Evolutionary conservation across 1,284 basidiomycete genomes (phyloP).

Genomic region (Anthracocystis panici-leucophaei): DNA sequence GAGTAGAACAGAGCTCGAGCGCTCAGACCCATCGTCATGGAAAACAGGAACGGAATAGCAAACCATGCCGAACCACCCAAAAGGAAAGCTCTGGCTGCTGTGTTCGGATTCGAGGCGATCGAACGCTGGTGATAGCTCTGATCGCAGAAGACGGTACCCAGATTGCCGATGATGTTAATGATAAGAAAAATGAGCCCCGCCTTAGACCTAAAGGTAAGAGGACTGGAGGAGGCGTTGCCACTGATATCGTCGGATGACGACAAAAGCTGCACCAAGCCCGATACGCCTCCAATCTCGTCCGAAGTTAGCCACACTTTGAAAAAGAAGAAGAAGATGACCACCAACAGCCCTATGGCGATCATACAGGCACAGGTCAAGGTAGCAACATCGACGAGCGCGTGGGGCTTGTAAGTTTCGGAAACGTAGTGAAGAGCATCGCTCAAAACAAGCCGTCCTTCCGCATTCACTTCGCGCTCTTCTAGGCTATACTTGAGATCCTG

Average conservation of each 20-base stretch:
- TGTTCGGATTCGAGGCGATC: constrained; percentile 83
- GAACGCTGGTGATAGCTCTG: constrained; percentile 79
- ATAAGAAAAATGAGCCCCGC: constrained; percentile 90
- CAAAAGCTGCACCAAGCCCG: constrained; percentile 72
- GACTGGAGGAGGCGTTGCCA: constrained; percentile 76
- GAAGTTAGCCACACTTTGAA: constrained; percentile 80
- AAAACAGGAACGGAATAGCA: constrained; percentile 76
- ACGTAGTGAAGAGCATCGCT: constrained; percentile 86
- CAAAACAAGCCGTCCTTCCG: constrained; percentile 82
- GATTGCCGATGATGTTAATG: constrained; percentile 76
- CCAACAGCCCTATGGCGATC: constrained; percentile 63
- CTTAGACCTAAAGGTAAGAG: constrained; percentile 84
- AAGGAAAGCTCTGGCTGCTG: constrained; percentile 88
- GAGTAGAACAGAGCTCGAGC: constrained; percentile 72
- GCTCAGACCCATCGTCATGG: constrained; percentile 75
- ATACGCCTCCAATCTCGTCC: constrained; percentile 56
- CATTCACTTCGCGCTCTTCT: too few relatives aligned
- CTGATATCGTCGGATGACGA: constrained; percentile 72
- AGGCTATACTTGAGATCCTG: too few relatives aligned
- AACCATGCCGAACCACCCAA: constrained; percentile 85
- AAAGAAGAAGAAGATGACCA: constrained; percentile 72
- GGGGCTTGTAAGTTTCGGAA: constrained; percentile 81
- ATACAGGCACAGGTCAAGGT: constrained; percentile 76
- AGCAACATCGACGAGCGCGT: constrained; percentile 86
- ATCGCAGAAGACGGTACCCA: constrained; percentile 77